Evolutionary conservation across 352 stramenopile genomes (phyloP).

Genomic region (Phytophthora agathidicida): DNA sequence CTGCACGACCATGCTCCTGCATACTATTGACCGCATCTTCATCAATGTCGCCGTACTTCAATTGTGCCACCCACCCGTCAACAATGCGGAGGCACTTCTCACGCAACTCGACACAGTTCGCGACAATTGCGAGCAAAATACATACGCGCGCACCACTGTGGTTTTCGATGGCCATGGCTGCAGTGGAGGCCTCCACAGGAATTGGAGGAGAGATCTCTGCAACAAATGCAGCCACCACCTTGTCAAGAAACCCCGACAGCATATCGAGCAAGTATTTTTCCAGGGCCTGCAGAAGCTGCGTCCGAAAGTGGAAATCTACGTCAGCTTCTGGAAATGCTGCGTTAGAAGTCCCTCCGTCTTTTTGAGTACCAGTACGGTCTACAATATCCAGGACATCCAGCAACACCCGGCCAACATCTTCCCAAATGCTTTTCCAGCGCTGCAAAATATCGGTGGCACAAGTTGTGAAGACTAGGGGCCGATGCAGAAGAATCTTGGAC

Average conservation of each 20-base stretch:
- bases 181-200: constrained; percentile 35
- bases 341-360: background rate
- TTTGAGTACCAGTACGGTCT: constrained; percentile 16
- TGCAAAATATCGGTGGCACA: constrained; percentile 53
- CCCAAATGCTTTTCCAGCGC: constrained; percentile 62
- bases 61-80: constrained; percentile 50
- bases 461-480: constrained; percentile 51
- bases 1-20: constrained; percentile 28
- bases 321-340: constrained; percentile 1
- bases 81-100: constrained; percentile 54
- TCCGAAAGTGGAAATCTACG: constrained; percentile 28
- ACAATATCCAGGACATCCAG: constrained; percentile 50
- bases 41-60: constrained; percentile 36
- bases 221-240: constrained; percentile 52
- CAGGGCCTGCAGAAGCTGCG: constrained; percentile 43
- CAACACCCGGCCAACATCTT: constrained; percentile 48
- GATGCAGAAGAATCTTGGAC: constrained; percentile 65
- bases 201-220: constrained; percentile 41
- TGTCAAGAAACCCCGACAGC: constrained; percentile 56
- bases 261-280: constrained; percentile 53
- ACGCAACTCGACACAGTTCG: constrained; percentile 76
- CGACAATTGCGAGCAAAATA: constrained; percentile 70
- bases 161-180: constrained; percentile 19
- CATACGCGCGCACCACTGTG: constrained; percentile 48
- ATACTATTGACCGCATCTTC: constrained; percentile 15